These are phyloP conservation scores for Exserohilum turcica DNA, from an alignment of 2,329 filamentous ascomycete species.

Conservation along the genomic window DNA sequence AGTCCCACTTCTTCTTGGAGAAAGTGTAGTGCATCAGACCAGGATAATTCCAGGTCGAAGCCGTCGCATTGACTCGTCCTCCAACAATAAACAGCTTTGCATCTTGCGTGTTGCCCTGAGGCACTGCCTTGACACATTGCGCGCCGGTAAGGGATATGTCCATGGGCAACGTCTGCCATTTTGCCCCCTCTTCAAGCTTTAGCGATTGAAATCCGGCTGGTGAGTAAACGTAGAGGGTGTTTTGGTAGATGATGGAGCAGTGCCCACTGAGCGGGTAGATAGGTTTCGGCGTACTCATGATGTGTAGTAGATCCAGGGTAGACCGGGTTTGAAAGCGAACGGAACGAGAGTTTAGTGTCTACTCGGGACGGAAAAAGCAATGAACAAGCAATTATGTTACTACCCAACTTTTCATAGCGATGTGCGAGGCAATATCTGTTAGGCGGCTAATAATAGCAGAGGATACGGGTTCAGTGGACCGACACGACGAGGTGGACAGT, in stretches of 20 bases:
- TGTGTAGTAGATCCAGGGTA: conserved; percentile 20
- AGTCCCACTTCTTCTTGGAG: conserved; percentile 62
- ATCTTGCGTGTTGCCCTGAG: conserved; percentile 60
- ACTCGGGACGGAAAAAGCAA: conserved; percentile 26
- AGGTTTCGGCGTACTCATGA: conserved; percentile 76
- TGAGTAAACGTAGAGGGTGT: conserved; percentile 85
- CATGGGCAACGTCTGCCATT: conserved; percentile 70
- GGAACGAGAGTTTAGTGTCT: conserved; percentile 23
- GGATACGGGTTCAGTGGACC: not conserved
- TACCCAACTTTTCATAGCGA: conserved; percentile 40
- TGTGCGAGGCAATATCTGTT: conserved; percentile 8
- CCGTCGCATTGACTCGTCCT: conserved; percentile 56
- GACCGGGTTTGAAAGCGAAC: conserved; percentile 22
- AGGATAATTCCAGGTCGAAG: conserved; percentile 60
- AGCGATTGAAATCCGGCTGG: conserved; percentile 76
- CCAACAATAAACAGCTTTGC: conserved; percentile 81
- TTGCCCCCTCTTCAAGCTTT: conserved; percentile 67
- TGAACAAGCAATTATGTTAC: conserved; percentile 26
- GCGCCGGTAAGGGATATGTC: conserved; percentile 75
- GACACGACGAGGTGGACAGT: conserved; percentile 1
- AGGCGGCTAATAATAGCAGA: not conserved
- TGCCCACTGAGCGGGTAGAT: conserved; percentile 72
- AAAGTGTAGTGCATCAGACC: conserved; percentile 76
- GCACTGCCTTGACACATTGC: conserved; percentile 74
- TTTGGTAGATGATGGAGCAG: conserved; percentile 80